Base-by-base conservation (phyloP, 73 alveolate species). In the Tetrahymena elliotti region DNA sequence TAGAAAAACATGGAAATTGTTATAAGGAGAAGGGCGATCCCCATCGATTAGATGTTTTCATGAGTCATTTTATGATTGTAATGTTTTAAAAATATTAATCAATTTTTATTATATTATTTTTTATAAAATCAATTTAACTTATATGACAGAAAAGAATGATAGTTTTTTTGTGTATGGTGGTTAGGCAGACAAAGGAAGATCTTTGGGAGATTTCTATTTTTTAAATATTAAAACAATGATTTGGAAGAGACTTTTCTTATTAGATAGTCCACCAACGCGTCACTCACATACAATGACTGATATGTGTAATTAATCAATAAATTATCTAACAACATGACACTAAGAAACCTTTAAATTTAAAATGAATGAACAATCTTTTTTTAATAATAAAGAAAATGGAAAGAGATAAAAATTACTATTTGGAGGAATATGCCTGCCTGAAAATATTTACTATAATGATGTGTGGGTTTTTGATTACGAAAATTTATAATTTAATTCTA, bases 111-210 rank as follows among this genome's bases (percentile, higher is more conserved):
- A 15, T 47, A 12, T 13, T 47, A 3, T 18, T 18, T 47, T 38
- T 38, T 47, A 8, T 0, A 18, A 12, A 15, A 4, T 18, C 1
- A 47, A 47, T 47, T 47, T 13, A 39, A 40, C 35, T 84, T 22
- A 0, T 22, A 20, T n/a, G 18, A 18, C 40, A 94, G 96, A 94
- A 52, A 88, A 9, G 34, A 52, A 40, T 52, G 84, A 94, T 88
- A 38, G 83, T 33, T 40, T 94, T 3, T 94, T 83, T 54, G 93
- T 68, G 31, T 94, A 94, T 94, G 96, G 96, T 35, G 96, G 96
- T 34, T 94, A 94, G 33, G 96, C 93, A 2, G 96, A 94, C 84
- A 94, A 94, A 52, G 96, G 96, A 31, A 94, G 96, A 94, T 94
- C 96, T 47, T 22, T 94, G 36, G 82, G 95, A 16, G 96, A 94